Evolutionary conservation across 75 land plant species (phyloP), one percentile per base, ranked within the genome.

Genomic region (Selaginella tamariscina): DNA sequence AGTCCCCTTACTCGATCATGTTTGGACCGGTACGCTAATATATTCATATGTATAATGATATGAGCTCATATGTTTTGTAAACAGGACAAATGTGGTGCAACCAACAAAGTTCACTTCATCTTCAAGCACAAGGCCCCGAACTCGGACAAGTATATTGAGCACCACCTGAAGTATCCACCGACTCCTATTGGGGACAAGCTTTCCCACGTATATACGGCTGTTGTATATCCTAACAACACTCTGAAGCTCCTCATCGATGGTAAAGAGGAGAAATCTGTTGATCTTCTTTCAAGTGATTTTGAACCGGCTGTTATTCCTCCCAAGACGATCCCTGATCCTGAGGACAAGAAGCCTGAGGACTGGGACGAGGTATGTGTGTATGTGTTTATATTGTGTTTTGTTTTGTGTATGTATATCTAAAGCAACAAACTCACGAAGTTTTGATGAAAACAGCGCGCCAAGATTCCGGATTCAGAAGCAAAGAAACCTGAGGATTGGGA

Each of bases 31-130:
- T n/a, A n/a, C n/a, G n/a, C n/a, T n/a, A n/a, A n/a, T n/a, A n/a
- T n/a, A n/a, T n/a, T n/a, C n/a, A n/a, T n/a, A n/a, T n/a, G n/a
- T n/a, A n/a, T n/a, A n/a, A n/a, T n/a, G n/a, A n/a, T n/a, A n/a
- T n/a, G n/a, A n/a, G n/a, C n/a, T n/a, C n/a, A n/a, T n/a, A n/a
- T n/a, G n/a, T n/a, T n/a, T n/a, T n/a, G n/a, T n/a, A n/a, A n/a
- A n/a, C n/a, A n/a, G n/a, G 97, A 91, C 66, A 91, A 88, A 72
- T 92, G 97, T 78, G 97, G 97, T 11, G 64, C 87, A 13, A 92
- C 97, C 0, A 89, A 92, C 76, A 92, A 92, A 79, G 95, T 92
- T 22, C 97, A 92, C 68, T 92, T 92, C 68, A 92, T 92, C 32
- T 73, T 86, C 5, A 82, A 84, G 70, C 97, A 91, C 72, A 86